Conservation (phyloP, 495 filamentous ascomycete species). For the Penicillium coffeae region DNA sequence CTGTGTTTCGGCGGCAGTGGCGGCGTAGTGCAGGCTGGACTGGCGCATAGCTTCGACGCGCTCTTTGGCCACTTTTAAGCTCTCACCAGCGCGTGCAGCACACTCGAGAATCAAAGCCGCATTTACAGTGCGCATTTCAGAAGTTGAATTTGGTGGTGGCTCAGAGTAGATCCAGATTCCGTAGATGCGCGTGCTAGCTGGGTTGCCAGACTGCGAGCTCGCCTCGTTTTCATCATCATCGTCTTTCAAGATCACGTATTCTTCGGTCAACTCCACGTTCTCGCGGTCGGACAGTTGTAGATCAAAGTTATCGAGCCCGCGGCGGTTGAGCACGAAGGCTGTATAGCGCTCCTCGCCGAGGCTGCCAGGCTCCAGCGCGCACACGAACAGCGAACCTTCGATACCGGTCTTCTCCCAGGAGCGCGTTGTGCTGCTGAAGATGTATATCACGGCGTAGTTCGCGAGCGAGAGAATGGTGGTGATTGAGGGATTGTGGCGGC, state of each 20-base stretch:
- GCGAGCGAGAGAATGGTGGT: slow-evolving; percentile 67
- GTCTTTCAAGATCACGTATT: slow-evolving; percentile 57
- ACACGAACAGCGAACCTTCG: slow-evolving; percentile 82
- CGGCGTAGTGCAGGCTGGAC: slow-evolving; percentile 35
- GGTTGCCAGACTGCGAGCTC: slow-evolving; percentile 8
- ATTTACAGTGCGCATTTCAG: slow-evolving; percentile 45
- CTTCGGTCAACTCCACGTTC: slow-evolving; percentile 57
- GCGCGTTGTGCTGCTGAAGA: slow-evolving; percentile 55
- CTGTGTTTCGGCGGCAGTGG: slow-evolving; percentile 26
- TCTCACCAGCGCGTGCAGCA: slow-evolving; percentile 47
- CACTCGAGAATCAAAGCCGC: slow-evolving; percentile 53
- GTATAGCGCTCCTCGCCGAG: slow-evolving; percentile 51
- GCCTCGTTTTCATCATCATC: slow-evolving; percentile 15
- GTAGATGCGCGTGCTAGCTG: slow-evolving; percentile 39
- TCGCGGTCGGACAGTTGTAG: slow-evolving; percentile 47
- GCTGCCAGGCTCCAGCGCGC: slow-evolving; percentile 48
- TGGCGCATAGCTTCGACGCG: slow-evolving; percentile 38
- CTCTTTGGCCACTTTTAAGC: slow-evolving; percentile 40
- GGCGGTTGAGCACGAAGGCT: slow-evolving; percentile 59
- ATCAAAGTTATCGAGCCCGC: slow-evolving; percentile 57
- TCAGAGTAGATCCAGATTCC: slow-evolving; percentile 66
- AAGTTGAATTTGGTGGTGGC: slow-evolving; percentile 50
- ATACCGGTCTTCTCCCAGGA: slow-evolving; percentile 74
- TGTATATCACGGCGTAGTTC: slow-evolving; percentile 75
- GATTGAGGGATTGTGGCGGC: slow-evolving; percentile 67